Conservation (phyloP, 305 asterid genomes). For the Ilex paraguariensis region DNA sequence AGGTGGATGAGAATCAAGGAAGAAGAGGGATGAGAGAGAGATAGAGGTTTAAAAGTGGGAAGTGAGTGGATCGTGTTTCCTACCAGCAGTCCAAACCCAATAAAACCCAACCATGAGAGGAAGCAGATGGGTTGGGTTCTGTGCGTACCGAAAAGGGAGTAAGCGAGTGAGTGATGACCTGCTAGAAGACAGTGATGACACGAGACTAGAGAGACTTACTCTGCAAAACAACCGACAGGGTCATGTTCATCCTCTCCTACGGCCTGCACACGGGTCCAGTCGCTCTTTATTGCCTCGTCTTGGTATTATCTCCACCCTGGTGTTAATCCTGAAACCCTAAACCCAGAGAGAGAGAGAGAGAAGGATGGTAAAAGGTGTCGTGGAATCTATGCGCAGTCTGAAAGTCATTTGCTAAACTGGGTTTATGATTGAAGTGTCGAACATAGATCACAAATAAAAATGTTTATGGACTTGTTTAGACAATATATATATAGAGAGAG, state of each 20-base stretch:
- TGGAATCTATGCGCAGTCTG: no score
- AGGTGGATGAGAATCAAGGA: neutral
- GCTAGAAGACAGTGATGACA: conserved; percentile 16
- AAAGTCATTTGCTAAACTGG: no score
- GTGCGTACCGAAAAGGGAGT: conserved; percentile 6
- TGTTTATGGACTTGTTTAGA: no score
- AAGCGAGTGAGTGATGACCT: conserved; percentile 5
- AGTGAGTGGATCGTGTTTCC: conserved; percentile 32
- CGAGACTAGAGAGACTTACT: conserved; percentile 14
- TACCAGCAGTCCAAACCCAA: conserved; percentile 30
- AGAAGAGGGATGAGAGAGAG: neutral
- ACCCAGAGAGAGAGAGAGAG: neutral
- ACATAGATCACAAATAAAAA: no score
- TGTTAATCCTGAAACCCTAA: no score
- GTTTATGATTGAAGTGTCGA: no score
- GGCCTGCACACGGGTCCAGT: conserved; percentile 33
- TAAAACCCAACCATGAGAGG: conserved; percentile 16
- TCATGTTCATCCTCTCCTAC: conserved; percentile 45
- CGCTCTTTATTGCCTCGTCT: conserved; percentile 16
- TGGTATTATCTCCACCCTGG: neutral
- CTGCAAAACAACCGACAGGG: conserved; percentile 64
- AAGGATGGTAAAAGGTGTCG: neutral
- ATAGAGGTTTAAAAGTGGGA: neutral
- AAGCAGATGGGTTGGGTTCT: conserved; percentile 15
- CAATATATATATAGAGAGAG: no score